Conservation (phyloP, 176 grass and related monocot genomes). For the Sorghum bicolor region Sorghum_bicolor_NCBIv3 NC_012874.2:1732001-1732500, state of each 20-base stretch:
- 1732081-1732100: neutral
- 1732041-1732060: neutral
- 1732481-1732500: slow-evolving; percentile 35
- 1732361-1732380: neutral
- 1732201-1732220: neutral
- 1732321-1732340: slow-evolving; percentile 22
- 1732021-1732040: neutral
- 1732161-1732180: slow-evolving; percentile 5
- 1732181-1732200: neutral
- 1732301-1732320: slow-evolving; percentile 10
- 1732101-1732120: neutral
- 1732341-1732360: neutral
- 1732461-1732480: slow-evolving; percentile 49
- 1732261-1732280: neutral
- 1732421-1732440: slow-evolving; percentile 62
- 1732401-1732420: slow-evolving; percentile 51
- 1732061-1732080: neutral
- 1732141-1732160: neutral
- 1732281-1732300: neutral
- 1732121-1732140: neutral
- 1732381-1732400: neutral
- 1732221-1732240: neutral
- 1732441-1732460: slow-evolving; percentile 68
- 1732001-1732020: neutral
- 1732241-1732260: neutral